Base-by-base conservation (phyloP, 1,284 basidiomycete species). In the Dichomitus squalens region DNA sequence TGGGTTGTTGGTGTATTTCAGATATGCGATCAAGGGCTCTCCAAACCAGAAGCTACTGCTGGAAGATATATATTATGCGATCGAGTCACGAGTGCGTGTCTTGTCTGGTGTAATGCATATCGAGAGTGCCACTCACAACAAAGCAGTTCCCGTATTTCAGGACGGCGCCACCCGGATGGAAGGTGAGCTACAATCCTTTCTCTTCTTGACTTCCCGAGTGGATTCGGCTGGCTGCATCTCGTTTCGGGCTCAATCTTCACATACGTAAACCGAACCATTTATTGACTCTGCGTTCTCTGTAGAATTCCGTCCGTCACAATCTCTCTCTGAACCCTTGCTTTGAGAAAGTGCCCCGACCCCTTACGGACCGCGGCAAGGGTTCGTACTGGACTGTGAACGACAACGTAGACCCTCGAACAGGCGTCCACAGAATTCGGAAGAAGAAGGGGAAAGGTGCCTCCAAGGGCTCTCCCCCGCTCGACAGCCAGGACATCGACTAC, bases 301-400 rank as follows among this genome's bases (percentile, higher is more conserved):
- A 97, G 88, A 96, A 96, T 73, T 96, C 95, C 39, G 94, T 97
- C 64, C 88, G 95, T 48, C 95, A 96, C 76, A 96, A 96, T 67
- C 82, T 97, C 20, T 95, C 93, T 7, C 82, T 96, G 61, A 96
- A 96, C 71, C 93, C 94, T 60, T 95, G 93, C 67, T 96, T 96
- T 71, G 88, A 95, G 72, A 95, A 95, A 73, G 90, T 95, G 11
- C 87, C 93, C 1, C 86, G 93, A 18, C 92, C 93, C 14, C 80
- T 94, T 53, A 93, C 93, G 16, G 93, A 95, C 67, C 86, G 91
- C 53, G 90, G 90, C 50, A 93, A 93, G 68, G 90, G 90, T 23
- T 92, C 90, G 0, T 93, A 93, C 67, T 93, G 90, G 90, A 92
- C 88, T 0, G 91, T 93, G 57, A 92, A 93, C 67, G 90, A 93